Evolutionary conservation across 768 basidiomycete genomes (phyloP), one percentile per base, ranked within the genome.

Genomic region (Suillus subalutaceus): DNA sequence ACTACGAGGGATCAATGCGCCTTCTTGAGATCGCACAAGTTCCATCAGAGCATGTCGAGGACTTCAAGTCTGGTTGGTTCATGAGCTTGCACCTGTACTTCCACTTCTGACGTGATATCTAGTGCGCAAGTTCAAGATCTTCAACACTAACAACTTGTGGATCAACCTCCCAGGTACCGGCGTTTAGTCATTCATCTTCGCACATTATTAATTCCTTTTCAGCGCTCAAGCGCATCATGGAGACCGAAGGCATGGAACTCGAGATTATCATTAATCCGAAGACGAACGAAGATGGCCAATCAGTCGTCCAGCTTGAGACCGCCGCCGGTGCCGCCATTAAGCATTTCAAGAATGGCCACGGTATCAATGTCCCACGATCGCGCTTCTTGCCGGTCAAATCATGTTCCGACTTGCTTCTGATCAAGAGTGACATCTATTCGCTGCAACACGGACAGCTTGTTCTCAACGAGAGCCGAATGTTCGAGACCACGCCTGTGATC

Each of bases 181-280:
- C 32, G 13, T 64, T 57, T 7, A 16, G 16, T 59, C 61, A 41
- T 60, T 62, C 44, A 44, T 38, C 48, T 57, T 2, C 18, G 8
- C 2, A 15, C 16, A n/a, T 20, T 26, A 9, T 46, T 73, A 63
- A 73, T 48, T 44, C 43, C 57, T 43, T 50, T 32, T 6, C 62
- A 84, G 88, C 91, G 61, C 82, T 94, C 75, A 94, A 91, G 84
- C 85, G 87, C 55, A 81, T 91, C 70, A 88, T 94, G 88, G 87
- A 86, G 68, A 81, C 79, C 26, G 88, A 87, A 64, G 82, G 79
- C 46, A 79, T 94, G 82, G 88, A 89, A 69, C 83, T 94, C 66
- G 92, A 94, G 71, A 92, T 94, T 74, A 93, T 94, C 73, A 84
- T 88, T 75, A 93, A 92, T 78, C 84, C 84, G 70, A 90, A 91